Evolutionary conservation across 2,329 filamentous ascomycete species (phyloP).

Genomic region (Colletotrichum sidae): DNA sequence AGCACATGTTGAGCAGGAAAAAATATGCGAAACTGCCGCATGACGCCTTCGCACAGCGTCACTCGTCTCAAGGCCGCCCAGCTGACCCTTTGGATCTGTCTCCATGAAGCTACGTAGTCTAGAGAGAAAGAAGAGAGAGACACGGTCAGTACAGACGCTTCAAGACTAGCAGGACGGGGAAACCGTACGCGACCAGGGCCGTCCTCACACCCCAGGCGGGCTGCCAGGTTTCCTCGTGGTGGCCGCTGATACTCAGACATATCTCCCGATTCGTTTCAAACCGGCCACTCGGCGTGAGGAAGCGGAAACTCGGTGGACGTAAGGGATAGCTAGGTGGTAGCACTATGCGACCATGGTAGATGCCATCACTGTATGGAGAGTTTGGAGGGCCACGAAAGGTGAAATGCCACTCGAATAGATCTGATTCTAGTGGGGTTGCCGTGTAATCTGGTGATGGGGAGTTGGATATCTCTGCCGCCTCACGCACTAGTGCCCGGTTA

Average conservation of each 20-base stretch:
- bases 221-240: conserved; percentile 99
- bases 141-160: conserved; percentile 1
- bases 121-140: not conserved
- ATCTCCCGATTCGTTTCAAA: conserved; percentile 99
- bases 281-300: conserved; percentile 88
- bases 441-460: conserved; percentile 87
- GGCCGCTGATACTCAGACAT: conserved; percentile 91
- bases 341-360: conserved; percentile 96
- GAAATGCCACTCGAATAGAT: conserved; percentile 99
- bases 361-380: conserved; percentile 81
- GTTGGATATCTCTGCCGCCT: conserved; percentile 86
- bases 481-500: conserved; percentile 72
- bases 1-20: conserved; percentile 77
- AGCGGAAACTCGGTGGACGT: conserved; percentile 94
- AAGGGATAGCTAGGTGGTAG: conserved; percentile 91
- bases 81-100: conserved; percentile 85
- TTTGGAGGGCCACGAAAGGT: conserved; percentile 90
- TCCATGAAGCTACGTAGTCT: conserved; percentile 91
- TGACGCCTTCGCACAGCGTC: conserved; percentile 75
- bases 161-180: not conserved
- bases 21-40: conserved; percentile 74
- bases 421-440: conserved; percentile 85
- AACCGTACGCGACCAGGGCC: conserved; percentile 73
- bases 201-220: conserved; percentile 97
- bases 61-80: conserved; percentile 86